Evolutionary conservation across 345 rosid genomes (phyloP).

Genomic region (Cochlearia excelsa): DNA sequence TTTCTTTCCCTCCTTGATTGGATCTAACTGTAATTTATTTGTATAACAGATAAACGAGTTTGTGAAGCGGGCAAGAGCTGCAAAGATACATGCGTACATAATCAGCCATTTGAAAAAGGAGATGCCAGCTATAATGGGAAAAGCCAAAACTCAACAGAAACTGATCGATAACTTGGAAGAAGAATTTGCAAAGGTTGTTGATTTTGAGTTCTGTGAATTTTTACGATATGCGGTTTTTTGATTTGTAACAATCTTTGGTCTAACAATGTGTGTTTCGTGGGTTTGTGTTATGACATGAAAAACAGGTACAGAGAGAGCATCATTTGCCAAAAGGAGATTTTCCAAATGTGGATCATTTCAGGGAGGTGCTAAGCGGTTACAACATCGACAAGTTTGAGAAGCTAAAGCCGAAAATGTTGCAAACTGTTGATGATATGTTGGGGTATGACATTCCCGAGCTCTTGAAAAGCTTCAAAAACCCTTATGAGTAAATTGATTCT

Average conservation of each 20-base stretch:
- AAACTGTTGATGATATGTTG: conserved; percentile 86
- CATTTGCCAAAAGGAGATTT: conserved; percentile 89
- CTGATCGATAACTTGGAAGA: conserved; percentile 73
- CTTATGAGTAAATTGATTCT: conserved; percentile 48
- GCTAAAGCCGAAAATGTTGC: conserved; percentile 87
- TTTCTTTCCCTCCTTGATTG: background rate
- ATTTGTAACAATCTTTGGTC: conserved; percentile 1
- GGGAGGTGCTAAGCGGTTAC: conserved; percentile 71
- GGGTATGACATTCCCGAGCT: conserved; percentile 88
- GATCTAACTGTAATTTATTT: conserved; percentile 2
- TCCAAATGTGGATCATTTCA: conserved; percentile 78
- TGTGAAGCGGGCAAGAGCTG: conserved; percentile 95
- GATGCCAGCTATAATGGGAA: conserved; percentile 94
- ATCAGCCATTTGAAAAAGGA: conserved; percentile 86
- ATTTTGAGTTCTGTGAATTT: background rate
- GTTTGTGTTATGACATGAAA: background rate
- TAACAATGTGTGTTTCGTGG: background rate
- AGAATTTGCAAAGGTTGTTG: conserved; percentile 68
- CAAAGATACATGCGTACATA: conserved; percentile 85
- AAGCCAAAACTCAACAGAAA: conserved; percentile 82
- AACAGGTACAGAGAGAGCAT: conserved; percentile 81
- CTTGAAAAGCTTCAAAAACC: conserved; percentile 77
- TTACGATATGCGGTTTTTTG: background rate
- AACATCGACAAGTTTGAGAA: conserved; percentile 81
- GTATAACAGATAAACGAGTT: conserved; percentile 77